Conservation (phyloP, 768 basidiomycete species). For the Lactifluus echinatus region DNA sequence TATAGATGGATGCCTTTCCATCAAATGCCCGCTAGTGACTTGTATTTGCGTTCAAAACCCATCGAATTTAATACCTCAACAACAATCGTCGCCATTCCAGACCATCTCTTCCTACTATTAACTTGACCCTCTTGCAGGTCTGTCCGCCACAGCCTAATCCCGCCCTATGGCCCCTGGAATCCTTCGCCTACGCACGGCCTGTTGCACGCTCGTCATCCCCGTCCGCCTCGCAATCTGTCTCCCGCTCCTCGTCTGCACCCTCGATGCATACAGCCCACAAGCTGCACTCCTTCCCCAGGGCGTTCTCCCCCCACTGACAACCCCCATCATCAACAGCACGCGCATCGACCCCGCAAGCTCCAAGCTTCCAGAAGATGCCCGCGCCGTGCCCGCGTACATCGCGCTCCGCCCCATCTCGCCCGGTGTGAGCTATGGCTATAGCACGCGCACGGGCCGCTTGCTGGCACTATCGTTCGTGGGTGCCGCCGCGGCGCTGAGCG, state of each 20-base stretch:
- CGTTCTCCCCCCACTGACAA: no score
- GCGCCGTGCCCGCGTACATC: neutral
- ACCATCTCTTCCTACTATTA: neutral
- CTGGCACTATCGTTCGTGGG: conserved; percentile 13
- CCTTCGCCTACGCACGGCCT: conserved; percentile 12
- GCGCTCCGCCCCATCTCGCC: neutral
- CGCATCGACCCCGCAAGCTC: neutral
- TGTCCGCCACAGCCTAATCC: neutral
- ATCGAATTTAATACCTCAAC: neutral
- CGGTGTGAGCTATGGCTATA: neutral
- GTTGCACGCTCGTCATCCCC: conserved; percentile 16
- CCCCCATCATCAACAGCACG: neutral
- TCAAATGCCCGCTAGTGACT: neutral
- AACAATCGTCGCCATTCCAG: neutral
- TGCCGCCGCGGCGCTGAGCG: conserved; percentile 7
- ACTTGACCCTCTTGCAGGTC: neutral
- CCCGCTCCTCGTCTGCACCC: conserved; percentile 16
- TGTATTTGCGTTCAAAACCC: neutral
- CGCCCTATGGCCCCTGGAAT: conserved; percentile 11
- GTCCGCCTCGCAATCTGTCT: conserved; percentile 18
- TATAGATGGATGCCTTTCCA: neutral
- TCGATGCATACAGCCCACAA: conserved; percentile 11
- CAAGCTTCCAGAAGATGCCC: neutral
- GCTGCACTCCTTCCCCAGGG: neutral
- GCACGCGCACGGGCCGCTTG: neutral